Evolutionary conservation across 441 rosid genomes (phyloP), one percentile per base, ranked within the genome.

Genomic region (Codiaeum variegatum): DNA sequence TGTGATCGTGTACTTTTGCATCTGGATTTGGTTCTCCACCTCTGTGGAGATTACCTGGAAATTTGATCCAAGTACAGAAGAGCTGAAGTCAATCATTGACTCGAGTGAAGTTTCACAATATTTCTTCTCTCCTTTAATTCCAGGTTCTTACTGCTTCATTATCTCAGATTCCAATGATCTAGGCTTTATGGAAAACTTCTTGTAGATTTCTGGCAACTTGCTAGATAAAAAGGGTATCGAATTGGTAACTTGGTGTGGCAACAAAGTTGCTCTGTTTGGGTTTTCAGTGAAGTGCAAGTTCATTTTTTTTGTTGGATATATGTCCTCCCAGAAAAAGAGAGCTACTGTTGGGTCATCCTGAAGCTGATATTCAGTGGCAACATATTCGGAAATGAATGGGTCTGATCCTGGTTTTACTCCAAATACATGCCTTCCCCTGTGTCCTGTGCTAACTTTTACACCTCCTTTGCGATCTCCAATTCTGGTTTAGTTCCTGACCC

Each of bases 381-480:
- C 91, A 38, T 92, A 90, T 0, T 0, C 0, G 78, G 90, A 90
- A 0, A 0, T 0, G 75, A 92, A 90, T 0, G 90, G 90, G 26
- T 0, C 36, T 0, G 67, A 5, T 28, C 87, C 89, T 52, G 84
- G 86, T 3, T 6, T 62, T 16, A 85, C 94, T 12, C 83, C 83
- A 7, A 90, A 51, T 1, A 86, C 86, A 0, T 91, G 92, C 75
- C 54, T 87, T 8, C 92, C 94, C 81, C 87, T 88, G 76, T 42
- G 78, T 46, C 90, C 86, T 47, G 91, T 69, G 79, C 24, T 70
- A 12, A 90, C 93, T 18, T 73, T 72, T 42, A 86, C 91, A 56
- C 89, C 92, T 3, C 97, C 92, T 83, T 88, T 88, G 70, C 96
- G 92, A 0, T 85, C 93, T 28, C 86, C 85, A 18, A 86, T 90